Base-by-base conservation (phyloP, 2,329 filamentous ascomycete genomes). In the Coniochaeta sp. region DNA sequence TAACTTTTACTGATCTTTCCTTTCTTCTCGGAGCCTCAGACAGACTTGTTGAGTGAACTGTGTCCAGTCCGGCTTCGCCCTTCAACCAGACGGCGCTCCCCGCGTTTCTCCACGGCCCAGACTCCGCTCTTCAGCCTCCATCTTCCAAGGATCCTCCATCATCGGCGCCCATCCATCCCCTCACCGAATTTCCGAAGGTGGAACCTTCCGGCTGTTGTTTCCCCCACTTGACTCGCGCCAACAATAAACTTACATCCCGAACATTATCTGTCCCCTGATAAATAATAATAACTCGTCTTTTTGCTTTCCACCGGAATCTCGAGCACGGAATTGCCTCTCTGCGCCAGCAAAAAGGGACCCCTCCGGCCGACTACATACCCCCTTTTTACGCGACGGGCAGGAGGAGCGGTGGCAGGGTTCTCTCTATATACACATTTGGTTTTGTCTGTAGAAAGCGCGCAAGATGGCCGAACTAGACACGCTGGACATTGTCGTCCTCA, bases 391-490 rank as follows among this genome's bases (percentile, higher is more conserved):
- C 38, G 38, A 42, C 38, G 38, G 38, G 38, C 8, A 42, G 38
- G 38, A 42, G 38, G 38, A 42, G 38, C 20, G 38, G 38, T 42
- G 38, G 38, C 38, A 42, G 38, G 20, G 7, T 42, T 24, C 14
- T n/a, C n/a, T 14, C n/a, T 18, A 14, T 26, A 42, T 42, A 42
- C 12, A 5, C 20, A 5, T 38, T 38, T 8, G 12, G 18, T 26
- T 12, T 14, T 14, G 7, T 6, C 30, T 31, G 30, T 48, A 30
- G 27, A 56, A 50, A 51, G 55, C 55, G 60, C 65, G 68, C 38
- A 78, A 60, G 63, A 97, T 99, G 94, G 90, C 92, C 60, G 88
- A 96, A 79, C 84, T 99, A 67, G 94, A 99, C 69, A 95, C 91
- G 24, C 77, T 99, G 75, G 94, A 99, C 79, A 79, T 97, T 62